Conservation (phyloP, 306 rosid species). For the Quercus suber region DNA sequence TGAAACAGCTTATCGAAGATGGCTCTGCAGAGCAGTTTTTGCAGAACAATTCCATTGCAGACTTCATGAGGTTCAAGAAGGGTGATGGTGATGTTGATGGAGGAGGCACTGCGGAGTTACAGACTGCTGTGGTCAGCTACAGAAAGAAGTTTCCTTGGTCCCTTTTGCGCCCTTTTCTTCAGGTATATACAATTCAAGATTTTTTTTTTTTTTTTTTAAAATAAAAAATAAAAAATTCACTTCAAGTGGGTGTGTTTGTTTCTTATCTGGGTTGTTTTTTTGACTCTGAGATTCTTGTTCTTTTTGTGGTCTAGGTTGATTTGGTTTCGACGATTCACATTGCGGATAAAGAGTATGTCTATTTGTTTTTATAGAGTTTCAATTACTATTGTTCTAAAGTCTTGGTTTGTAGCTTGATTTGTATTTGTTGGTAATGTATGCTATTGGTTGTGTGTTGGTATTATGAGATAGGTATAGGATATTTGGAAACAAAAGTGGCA, state of each 20-base stretch:
- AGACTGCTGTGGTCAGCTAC: slow-evolving; percentile 81
- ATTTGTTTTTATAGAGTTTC: background rate
- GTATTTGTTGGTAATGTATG: background rate
- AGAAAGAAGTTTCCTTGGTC: slow-evolving; percentile 86
- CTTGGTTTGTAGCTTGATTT: background rate
- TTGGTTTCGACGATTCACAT: slow-evolving; percentile 96
- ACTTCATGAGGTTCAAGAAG: slow-evolving; percentile 82
- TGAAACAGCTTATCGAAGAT: slow-evolving; percentile 41
- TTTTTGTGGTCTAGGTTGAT: slow-evolving; percentile 72
- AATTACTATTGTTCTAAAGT: background rate
- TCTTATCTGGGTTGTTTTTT: slow-evolving; percentile 5
- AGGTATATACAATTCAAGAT: slow-evolving; percentile 32
- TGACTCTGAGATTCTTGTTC: slow-evolving; percentile 9
- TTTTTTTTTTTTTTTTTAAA: background rate
- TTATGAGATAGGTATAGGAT: background rate
- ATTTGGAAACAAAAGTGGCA: background rate
- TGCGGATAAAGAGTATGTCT: slow-evolving; percentile 85
- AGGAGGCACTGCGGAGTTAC: slow-evolving; percentile 57
- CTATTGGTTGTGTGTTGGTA: background rate
- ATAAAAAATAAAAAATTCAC: background rate
- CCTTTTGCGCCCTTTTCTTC: slow-evolving; percentile 71
- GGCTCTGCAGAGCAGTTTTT: slow-evolving; percentile 66
- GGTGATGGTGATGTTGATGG: slow-evolving; percentile 45
- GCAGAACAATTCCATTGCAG: slow-evolving; percentile 67
- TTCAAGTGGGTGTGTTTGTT: slow-evolving; percentile 8